These are phyloP conservation scores for Psidium friedrichsthalianum DNA, from an alignment of 345 rosid genomes.

Conservation along the genomic window DNA sequence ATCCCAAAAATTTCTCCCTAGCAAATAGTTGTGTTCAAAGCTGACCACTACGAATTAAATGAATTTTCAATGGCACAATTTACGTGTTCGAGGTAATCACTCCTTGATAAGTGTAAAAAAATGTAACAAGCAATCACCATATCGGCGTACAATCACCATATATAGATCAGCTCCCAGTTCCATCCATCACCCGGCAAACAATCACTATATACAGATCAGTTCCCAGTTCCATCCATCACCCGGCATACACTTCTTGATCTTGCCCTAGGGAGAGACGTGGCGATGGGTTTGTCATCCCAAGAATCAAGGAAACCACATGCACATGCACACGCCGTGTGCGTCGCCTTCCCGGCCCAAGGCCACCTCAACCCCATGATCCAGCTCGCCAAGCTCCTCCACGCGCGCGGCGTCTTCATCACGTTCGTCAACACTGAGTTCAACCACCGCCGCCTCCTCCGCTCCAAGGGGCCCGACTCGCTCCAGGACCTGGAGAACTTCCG, in stretches of 20 bases:
- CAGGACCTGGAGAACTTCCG: neutral
- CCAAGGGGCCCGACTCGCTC: constrained; percentile 2
- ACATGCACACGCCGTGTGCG: constrained; percentile 8
- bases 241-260: neutral
- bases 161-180: neutral
- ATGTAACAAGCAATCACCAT: neutral
- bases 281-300: neutral
- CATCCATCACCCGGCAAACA: neutral
- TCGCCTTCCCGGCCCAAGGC: constrained; percentile 30
- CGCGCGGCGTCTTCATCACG: constrained; percentile 21
- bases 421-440: constrained; percentile 23
- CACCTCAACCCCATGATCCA: constrained; percentile 26
- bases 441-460: constrained; percentile 9
- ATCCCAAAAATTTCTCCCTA: too few relatives aligned
- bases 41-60: too few relatives aligned
- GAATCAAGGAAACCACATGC: constrained; percentile 1
- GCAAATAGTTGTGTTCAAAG: too few relatives aligned
- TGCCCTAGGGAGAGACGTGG: neutral
- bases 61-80: neutral
- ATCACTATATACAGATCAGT: neutral
- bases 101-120: neutral
- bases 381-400: constrained; percentile 30
- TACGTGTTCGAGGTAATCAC: neutral
- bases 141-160: too few relatives aligned
- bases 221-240: neutral